Evolutionary conservation across 2,329 filamentous ascomycete species (phyloP), one percentile per base, ranked within the genome.

Genomic region (Pseudocercospora crystallina): DNA sequence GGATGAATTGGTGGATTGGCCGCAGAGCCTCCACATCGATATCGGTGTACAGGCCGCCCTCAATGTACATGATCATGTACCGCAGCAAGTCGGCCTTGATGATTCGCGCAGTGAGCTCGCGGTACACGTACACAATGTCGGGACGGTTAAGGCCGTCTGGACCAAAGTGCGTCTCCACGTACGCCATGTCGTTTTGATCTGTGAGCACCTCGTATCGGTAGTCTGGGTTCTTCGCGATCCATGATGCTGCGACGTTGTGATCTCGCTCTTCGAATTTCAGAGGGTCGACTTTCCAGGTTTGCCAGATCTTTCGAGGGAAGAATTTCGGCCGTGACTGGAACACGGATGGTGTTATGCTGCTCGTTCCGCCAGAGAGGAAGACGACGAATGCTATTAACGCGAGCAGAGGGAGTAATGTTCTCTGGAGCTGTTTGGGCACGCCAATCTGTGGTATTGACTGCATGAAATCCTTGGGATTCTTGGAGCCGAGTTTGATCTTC

Each of bases 231-330:
- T 83, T 85, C 15, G 71, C 68, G 0, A 80, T 75, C 85, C 86
- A 89, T 1, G 83, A 83, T 58, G 78, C 77, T 8, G 85, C 85
- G 0, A 76, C 75, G 17, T 76, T 70, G 30, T 80, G 72, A 61
- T 89, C 84, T 45, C 81, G 76, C 61, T 83, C 77, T 56, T 86
- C 85, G 62, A 88, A 87, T 2, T 75, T 74, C 31, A 87, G 72
- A 2, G 85, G 82, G 54, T 85, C 79, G 26, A 85, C 79, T 66
- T 88, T 89, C 86, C 86, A 89, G 0, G 82, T 85, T 68, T 89
- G 86, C 86, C 85, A 89, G 58, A 89, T 86, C 69, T 89, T 89
- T 48, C 77, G 76, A 5, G 78, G 86, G 60, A 83, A 89, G 60
- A 47, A 65, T 44, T 51, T 47, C 56, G 54, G 37, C 53, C 58